Evolutionary conservation across 108 stramenopile species (phyloP).

Genomic region (Aurantiochytrium sp.): DNA sequence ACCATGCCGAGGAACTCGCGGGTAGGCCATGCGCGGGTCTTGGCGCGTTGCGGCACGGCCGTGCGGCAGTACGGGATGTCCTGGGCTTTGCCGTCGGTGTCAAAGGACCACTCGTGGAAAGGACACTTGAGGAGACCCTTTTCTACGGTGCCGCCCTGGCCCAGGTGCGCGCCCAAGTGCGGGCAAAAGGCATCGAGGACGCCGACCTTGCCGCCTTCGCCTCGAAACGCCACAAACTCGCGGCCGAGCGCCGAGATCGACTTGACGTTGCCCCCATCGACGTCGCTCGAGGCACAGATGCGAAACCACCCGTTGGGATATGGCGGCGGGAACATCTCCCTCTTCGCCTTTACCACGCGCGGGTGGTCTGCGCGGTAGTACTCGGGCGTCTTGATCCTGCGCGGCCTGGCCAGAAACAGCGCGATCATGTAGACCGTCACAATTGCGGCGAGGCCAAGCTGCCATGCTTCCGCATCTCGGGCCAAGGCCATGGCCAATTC

Average conservation of each 20-base stretch:
- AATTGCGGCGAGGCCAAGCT: background rate
- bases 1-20: slow-evolving; percentile 14
- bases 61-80: slow-evolving; percentile 28
- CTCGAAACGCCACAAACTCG: slow-evolving; percentile 31
- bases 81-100: slow-evolving; percentile 26
- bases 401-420: background rate
- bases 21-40: background rate
- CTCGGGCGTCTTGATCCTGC: background rate
- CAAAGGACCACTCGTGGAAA: slow-evolving; percentile 41
- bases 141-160: slow-evolving; percentile 34
- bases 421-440: background rate
- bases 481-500: background rate
- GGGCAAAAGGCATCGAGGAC: slow-evolving; percentile 39
- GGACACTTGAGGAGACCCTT: slow-evolving; percentile 34
- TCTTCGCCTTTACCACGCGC: background rate
- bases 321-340: background rate
- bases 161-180: slow-evolving; percentile 43
- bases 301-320: slow-evolving; percentile 41
- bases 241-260: slow-evolving; percentile 34
- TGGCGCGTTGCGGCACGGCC: slow-evolving; percentile 5
- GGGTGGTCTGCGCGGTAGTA: background rate
- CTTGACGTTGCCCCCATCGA: background rate
- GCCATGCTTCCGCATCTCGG: background rate
- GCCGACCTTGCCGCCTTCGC: slow-evolving; percentile 1
- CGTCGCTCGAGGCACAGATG: slow-evolving; percentile 27